Conservation (phyloP, 1,139 yeast species). For the Waltiozyma sp. region DNA sequence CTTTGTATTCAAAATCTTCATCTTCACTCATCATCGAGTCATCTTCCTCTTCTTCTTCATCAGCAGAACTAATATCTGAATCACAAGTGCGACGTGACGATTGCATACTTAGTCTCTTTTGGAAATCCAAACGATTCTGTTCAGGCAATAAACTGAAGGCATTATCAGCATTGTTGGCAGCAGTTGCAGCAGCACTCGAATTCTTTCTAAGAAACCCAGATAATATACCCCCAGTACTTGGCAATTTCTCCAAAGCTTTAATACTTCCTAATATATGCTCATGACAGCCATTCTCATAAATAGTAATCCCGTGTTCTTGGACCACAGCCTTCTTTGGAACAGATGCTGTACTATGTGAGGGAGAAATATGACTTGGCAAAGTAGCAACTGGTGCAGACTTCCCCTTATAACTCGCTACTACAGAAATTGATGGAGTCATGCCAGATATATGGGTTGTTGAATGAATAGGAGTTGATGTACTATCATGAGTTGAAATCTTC, state of each 20-base stretch:
- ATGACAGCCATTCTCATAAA: conserved; percentile 25
- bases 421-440: neutral
- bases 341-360: neutral
- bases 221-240: conserved; percentile 19
- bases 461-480: neutral
- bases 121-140: conserved; percentile 24
- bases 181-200: conserved; percentile 7
- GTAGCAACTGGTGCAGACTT: neutral
- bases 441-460: neutral
- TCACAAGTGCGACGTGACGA: conserved; percentile 16
- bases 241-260: conserved; percentile 22
- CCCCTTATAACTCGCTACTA: neutral
- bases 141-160: conserved; percentile 29
- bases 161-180: conserved; percentile 18
- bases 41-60: conserved; percentile 18
- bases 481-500: neutral
- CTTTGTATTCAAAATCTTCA: conserved; percentile 23
- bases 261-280: conserved; percentile 23
- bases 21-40: conserved; percentile 10
- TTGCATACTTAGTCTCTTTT: conserved; percentile 27
- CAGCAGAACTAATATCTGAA: conserved; percentile 8
- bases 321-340: neutral
- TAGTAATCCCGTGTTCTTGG: conserved; percentile 20
- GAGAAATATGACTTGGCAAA: conserved; percentile 1
- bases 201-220: conserved; percentile 19